Evolutionary conservation across 345 rosid species (phyloP).

Genomic region (Barbarea vulgaris): DNA sequence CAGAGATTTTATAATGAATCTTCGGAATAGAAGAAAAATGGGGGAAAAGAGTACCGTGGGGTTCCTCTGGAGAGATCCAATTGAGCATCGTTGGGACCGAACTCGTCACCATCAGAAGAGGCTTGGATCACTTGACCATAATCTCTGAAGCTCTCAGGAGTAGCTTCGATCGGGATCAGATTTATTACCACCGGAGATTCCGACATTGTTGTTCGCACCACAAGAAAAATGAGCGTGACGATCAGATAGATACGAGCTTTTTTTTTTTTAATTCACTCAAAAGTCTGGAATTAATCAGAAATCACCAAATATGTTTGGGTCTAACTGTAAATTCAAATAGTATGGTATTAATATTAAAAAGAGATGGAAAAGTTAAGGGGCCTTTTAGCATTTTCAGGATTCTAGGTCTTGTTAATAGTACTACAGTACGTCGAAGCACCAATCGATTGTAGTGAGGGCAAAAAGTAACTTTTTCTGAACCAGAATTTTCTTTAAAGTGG

Average conservation of each 20-base stretch:
- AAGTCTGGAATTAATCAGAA: background rate
- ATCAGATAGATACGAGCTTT: background rate
- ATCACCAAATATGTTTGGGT: background rate
- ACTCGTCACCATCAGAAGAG: constrained; percentile 56
- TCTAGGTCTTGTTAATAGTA: background rate
- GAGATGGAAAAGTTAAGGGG: background rate
- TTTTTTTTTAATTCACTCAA: background rate
- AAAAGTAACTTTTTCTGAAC: background rate
- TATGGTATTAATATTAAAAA: background rate
- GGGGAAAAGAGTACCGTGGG: constrained; percentile 54
- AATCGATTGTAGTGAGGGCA: background rate
- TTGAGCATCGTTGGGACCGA: constrained; percentile 81
- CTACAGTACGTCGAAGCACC: background rate
- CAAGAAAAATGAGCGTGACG: background rate
- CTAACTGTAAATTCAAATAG: background rate
- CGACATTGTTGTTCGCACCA: constrained; percentile 20
- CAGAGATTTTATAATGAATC: background rate
- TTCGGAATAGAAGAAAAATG: background rate
- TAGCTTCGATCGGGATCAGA: constrained; percentile 69
- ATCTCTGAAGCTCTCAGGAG: constrained; percentile 64
- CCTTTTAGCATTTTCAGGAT: background rate
- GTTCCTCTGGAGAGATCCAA: constrained; percentile 66
- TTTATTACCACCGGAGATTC: constrained; percentile 41
- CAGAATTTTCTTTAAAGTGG: background rate
- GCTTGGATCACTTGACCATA: constrained; percentile 73